Evolutionary conservation across 306 rosid species (phyloP), one percentile per base, ranked within the genome.

Genomic region (Quercus engelmannii): DNA sequence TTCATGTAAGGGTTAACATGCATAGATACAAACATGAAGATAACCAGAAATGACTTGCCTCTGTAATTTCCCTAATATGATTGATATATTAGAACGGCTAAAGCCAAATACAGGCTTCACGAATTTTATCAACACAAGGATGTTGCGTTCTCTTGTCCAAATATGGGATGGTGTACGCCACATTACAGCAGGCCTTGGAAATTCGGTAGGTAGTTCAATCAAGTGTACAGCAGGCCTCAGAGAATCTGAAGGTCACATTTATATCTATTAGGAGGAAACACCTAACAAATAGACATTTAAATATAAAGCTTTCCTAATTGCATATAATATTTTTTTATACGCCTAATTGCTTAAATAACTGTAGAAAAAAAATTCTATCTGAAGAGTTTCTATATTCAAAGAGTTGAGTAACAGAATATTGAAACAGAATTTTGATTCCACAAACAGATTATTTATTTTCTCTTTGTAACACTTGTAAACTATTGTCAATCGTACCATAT

Each of bases 91-190:
- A 18, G 98, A 92, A 51, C 86, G 78, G 81, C 87, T 91, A 90
- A 94, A 94, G 71, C 79, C 88, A 74, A 94, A 88, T 73, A 92
- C 93, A 41, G 98, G 97, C 83, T 92, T 91, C 75, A 33, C 15
- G 76, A 94, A 94, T 54, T 79, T 82, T 19, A 92, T 62, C 28
- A 84, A 67, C 84, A 94, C 77, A 6, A 82, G 83, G 74, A 94
- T 73, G 43, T 51, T 78, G 80, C 84, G 82, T 62, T 94, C 90
- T 86, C 58, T 92, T 67, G 98, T 92, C 86, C 87, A 87, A 88
- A 55, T 85, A 59, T 85, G 76, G 75, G 92, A 87, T 78, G 93
- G 55, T 55, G 43, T 35, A 6, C 6, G 38, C 38, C 1, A 5
- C 41, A 35, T 35, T 35, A 35, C 0, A 35, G 9, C 0, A 35